These are phyloP conservation scores for Sarcomyxa edulis DNA, from an alignment of 768 basidiomycete species.

Conservation along the genomic window DNA sequence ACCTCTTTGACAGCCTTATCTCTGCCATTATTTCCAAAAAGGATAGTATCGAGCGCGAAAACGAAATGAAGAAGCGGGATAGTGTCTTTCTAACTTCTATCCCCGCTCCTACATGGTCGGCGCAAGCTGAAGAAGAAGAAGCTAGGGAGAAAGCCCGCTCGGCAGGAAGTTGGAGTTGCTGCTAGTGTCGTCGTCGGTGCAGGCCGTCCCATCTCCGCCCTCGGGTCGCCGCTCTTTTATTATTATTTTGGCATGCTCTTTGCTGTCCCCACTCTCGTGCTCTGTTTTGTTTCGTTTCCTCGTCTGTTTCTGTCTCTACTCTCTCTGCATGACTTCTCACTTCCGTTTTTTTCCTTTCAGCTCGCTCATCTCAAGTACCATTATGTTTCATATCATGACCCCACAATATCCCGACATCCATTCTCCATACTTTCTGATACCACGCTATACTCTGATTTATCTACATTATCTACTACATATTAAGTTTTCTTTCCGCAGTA, in stretches of 20 bases:
- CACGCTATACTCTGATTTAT: neutral
- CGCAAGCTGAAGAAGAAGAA: slow-evolving; percentile 78
- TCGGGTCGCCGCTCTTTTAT: too few relatives aligned
- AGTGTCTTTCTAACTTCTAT: slow-evolving; percentile 72
- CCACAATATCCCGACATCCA: slow-evolving; percentile 2
- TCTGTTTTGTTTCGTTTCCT: slow-evolving; percentile 8
- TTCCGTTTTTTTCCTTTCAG: slow-evolving; percentile 11
- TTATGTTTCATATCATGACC: slow-evolving; percentile 7
- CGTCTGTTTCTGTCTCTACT: slow-evolving; percentile 13
- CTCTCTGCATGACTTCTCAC: slow-evolving; percentile 15
- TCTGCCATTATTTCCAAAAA: slow-evolving; percentile 73
- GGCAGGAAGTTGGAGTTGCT: slow-evolving; percentile 65
- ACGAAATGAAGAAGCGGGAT: slow-evolving; percentile 74
- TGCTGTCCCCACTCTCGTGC: neutral
- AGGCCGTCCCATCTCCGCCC: slow-evolving; percentile 10
- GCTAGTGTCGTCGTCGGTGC: slow-evolving; percentile 34
- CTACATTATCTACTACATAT: slow-evolving; percentile 17
- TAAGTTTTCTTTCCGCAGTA: slow-evolving; percentile 22
- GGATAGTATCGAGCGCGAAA: slow-evolving; percentile 77
- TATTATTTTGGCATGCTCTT: neutral
- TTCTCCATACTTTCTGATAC: neutral
- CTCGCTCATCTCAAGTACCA: slow-evolving; percentile 10
- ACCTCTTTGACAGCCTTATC: slow-evolving; percentile 77
- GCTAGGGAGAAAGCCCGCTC: slow-evolving; percentile 49
- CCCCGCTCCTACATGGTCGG: slow-evolving; percentile 68